Evolutionary conservation across 106 monocot species (phyloP), one percentile per base, ranked within the genome.

Genomic region (Agapanthus africanus): DNA sequence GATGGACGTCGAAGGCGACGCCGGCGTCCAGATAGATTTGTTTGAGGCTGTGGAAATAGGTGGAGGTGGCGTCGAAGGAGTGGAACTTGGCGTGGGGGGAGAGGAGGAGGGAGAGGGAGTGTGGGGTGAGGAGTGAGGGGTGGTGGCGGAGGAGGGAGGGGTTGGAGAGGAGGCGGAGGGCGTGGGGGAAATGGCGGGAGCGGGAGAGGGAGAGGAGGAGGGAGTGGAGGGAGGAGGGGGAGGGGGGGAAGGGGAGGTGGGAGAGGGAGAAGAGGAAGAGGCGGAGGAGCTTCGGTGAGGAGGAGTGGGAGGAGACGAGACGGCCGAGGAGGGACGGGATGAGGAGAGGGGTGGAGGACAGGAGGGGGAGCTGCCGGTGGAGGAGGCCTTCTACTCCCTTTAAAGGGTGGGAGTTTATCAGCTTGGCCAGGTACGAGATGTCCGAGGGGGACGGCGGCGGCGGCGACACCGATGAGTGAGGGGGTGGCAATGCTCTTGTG

Each of bases 61-160:
- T 6, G 41, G 91, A 37, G 21, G 95, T 79, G 37, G 79, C 73
- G 36, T 75, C 71, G 74, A 91, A 95, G 32, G 84, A 54, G 27
- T 33, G 42, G 78, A 73, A 82, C 73, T 78, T 79, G 60, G 84
- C 84, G 51, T 69, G 70, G 46, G 64, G 69, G 51, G 84, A 69
- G 73, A 80, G 73, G 68, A 88, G 56, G 34, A 77, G 40, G 73
- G 78, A 46, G 42, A 16, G 16, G 42, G 16, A 16, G 42, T 8
- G 42, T 7, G 42, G 42, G 42, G 46, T 15, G 2, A 47, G 46
- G 46, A 47, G 46, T 13, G 19, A 19, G n/a, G n/a, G n/a, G n/a
- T n/a, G n/a, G n/a, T n/a, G n/a, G n/a, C n/a, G n/a, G n/a, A n/a
- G n/a, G n/a, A 19, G 0, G 46, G 46, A 47, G 46, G 46, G 19